phyloP scores from a whole-genome alignment of 108 stramenopile genomes.

The Aureococcus anophagefferens region DNA sequence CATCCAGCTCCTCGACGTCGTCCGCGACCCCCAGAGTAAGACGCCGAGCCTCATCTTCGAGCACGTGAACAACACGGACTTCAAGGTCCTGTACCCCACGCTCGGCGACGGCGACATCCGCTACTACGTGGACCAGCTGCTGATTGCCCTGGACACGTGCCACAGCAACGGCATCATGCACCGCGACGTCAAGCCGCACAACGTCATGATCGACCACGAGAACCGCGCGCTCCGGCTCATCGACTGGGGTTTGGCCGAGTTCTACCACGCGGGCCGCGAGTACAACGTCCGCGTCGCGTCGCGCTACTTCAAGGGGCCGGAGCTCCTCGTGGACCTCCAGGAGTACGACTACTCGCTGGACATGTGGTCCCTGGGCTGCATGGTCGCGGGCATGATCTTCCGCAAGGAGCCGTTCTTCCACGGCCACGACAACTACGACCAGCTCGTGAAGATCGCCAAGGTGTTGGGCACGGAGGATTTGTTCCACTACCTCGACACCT shows the following conservation, averaged over 20 bases:
- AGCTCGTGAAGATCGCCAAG: conserved; percentile 95
- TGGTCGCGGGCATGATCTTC: conserved; percentile 99
- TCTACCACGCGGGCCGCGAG: conserved; percentile 98
- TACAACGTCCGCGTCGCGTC: conserved; percentile 99
- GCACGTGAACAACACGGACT: conserved; percentile 99
- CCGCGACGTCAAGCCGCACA: conserved; percentile 99
- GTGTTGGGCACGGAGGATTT: conserved; percentile 96
- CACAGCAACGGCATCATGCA: conserved; percentile 99
- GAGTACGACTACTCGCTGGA: conserved; percentile 99
- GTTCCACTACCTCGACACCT: conserved; percentile 85
- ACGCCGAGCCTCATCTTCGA: conserved; percentile 97
- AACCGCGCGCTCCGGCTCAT: conserved; percentile 92
- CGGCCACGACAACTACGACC: conserved; percentile 97
- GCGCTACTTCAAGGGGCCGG: conserved; percentile 99
- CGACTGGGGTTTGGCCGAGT: conserved; percentile 99
- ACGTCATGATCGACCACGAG: conserved; percentile 99
- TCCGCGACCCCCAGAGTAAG: conserved; percentile 96
- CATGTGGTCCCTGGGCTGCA: conserved; percentile 99
- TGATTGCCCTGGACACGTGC: conserved; percentile 98
- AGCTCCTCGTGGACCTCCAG: conserved; percentile 96
- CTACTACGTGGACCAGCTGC: conserved; percentile 97
- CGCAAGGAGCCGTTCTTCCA: conserved; percentile 76
- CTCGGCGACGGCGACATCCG: conserved; percentile 95
- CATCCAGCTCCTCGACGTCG: conserved; percentile 96
- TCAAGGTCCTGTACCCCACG: conserved; percentile 97